Evolutionary conservation across 352 stramenopile genomes (phyloP).

Genomic region (Globisporangium recalcitrans): DNA sequence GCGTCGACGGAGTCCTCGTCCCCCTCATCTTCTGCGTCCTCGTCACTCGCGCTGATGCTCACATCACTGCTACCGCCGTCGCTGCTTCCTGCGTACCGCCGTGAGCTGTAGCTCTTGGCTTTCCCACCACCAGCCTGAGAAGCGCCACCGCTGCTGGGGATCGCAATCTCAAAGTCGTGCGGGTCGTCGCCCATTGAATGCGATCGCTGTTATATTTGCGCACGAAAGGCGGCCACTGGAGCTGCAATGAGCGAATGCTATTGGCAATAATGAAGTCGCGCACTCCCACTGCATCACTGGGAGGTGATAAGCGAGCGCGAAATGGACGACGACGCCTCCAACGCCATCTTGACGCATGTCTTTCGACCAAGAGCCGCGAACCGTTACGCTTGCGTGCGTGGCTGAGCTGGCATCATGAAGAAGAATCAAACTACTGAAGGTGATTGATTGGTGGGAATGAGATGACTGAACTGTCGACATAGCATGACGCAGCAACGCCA

Average conservation of each 20-base stretch:
- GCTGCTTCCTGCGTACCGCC: slow-evolving; percentile 3
- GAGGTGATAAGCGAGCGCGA: neutral
- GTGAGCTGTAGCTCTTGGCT: slow-evolving; percentile 2
- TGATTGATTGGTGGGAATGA: neutral
- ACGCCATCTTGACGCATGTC: neutral
- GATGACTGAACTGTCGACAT: neutral
- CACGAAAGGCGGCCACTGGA: neutral
- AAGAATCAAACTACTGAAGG: too few species aligned
- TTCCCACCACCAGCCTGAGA: neutral
- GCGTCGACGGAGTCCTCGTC: neutral
- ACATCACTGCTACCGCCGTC: neutral
- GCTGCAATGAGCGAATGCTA: neutral
- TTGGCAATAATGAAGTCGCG: neutral
- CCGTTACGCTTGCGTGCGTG: neutral
- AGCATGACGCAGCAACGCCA: neutral
- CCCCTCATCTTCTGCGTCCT: neutral
- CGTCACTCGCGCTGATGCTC: slow-evolving; percentile 12
- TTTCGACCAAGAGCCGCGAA: neutral
- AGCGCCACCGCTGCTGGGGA: neutral
- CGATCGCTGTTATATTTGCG: neutral
- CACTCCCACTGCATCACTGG: neutral
- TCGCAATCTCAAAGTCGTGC: slow-evolving; percentile 31
- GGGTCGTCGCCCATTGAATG: slow-evolving; percentile 19
- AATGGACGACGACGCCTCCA: neutral
- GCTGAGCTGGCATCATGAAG: too few species aligned